Percentiles rank a stretch among this genome's conserved stretches.
phyloP scores from a whole-genome alignment of 2,329 filamentous ascomycete genomes.

The Neopestalotiopsis sp. region DNA sequence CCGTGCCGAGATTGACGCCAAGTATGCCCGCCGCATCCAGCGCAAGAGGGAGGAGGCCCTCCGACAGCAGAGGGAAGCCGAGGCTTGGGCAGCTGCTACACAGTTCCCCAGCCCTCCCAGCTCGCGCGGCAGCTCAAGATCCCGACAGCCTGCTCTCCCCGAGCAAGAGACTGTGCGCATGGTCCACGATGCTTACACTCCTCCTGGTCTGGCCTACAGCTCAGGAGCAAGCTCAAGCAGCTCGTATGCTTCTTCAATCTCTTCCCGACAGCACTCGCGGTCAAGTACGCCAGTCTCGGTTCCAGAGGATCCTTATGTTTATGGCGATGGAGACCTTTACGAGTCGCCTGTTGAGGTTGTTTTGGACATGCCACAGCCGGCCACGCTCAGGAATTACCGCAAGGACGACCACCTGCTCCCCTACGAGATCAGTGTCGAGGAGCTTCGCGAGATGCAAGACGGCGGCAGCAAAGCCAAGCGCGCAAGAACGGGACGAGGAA shows the following conservation, averaged over 20 bases:
- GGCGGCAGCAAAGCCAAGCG: slow-evolving; percentile 52
- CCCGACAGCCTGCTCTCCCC: slow-evolving; percentile 40
- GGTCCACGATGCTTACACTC: slow-evolving; percentile 45
- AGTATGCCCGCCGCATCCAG: slow-evolving; percentile 55
- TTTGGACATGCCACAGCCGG: slow-evolving; percentile 41
- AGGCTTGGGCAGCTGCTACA: slow-evolving; percentile 39
- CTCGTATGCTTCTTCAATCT: slow-evolving; percentile 54
- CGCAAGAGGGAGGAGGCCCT: slow-evolving; percentile 41
- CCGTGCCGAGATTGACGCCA: slow-evolving; percentile 61
- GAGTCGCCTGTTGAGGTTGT: slow-evolving; percentile 55
- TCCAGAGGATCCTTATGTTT: slow-evolving; percentile 48
- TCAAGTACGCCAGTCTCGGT: slow-evolving; percentile 57
- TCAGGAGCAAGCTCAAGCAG: slow-evolving; percentile 44
- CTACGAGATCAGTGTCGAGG: slow-evolving; percentile 60
- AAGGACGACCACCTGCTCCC: slow-evolving; percentile 47
- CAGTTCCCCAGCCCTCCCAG: slow-evolving; percentile 52
- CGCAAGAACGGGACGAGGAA: slow-evolving; percentile 50
- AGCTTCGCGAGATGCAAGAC: slow-evolving; percentile 56
- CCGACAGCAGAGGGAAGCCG: slow-evolving; percentile 50
- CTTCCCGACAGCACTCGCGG: slow-evolving; percentile 51
- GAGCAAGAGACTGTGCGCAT: slow-evolving; percentile 43
- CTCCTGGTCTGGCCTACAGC: slow-evolving; percentile 52
- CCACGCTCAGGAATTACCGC: slow-evolving; percentile 40
- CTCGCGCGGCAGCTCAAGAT: slow-evolving; percentile 46
- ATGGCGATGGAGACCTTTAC: slow-evolving; percentile 47